Conservation (phyloP, 805 yeast genomes). For the Saccharomycopsis sp. region DNA sequence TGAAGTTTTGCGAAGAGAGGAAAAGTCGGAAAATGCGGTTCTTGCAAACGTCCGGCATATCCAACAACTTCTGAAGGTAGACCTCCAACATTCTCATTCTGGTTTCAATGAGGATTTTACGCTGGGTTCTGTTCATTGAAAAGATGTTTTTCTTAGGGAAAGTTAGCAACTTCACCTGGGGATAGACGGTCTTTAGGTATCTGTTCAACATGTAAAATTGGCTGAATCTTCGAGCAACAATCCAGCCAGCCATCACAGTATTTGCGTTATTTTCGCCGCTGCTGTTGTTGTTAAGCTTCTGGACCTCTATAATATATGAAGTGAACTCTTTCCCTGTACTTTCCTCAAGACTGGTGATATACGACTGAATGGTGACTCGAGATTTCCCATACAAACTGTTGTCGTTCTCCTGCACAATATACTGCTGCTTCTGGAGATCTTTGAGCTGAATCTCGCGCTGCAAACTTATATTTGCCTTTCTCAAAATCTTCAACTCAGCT, state of each 20-base stretch:
- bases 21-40: constrained; percentile 69
- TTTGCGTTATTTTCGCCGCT: constrained; percentile 23
- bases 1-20: constrained; percentile 64
- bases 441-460: constrained; percentile 66
- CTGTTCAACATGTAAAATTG: constrained; percentile 72
- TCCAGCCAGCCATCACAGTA: constrained; percentile 67
- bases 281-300: constrained; percentile 34
- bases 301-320: constrained; percentile 72
- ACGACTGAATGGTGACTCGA: constrained; percentile 40
- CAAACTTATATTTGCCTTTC: constrained; percentile 59
- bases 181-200: constrained; percentile 48
- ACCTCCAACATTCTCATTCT: constrained; percentile 54
- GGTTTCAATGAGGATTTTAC: constrained; percentile 53
- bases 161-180: constrained; percentile 40
- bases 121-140: constrained; percentile 55
- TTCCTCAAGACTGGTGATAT: constrained; percentile 45
- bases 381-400: constrained; percentile 69
- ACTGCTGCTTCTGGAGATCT: constrained; percentile 72
- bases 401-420: constrained; percentile 74
- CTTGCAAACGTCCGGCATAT: constrained; percentile 63
- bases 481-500: constrained; percentile 59
- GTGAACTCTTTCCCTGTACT: constrained; percentile 53
- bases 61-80: constrained; percentile 52
- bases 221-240: constrained; percentile 81
- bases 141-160: constrained; percentile 37